phyloP scores from a whole-genome alignment of 306 rosid genomes.

The Quercus aquifolioides region DNA sequence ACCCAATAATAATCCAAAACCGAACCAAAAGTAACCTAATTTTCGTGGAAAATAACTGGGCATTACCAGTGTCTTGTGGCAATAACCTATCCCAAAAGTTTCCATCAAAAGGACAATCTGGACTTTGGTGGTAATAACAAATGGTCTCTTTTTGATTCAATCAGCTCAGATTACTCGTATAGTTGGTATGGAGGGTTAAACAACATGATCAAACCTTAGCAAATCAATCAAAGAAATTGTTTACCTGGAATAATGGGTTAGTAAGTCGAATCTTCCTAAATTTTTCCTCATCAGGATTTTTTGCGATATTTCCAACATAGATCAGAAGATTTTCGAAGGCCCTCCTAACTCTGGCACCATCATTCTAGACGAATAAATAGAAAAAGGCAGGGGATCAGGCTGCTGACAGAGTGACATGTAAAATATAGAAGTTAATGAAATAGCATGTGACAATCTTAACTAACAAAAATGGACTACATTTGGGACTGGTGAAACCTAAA shows the following conservation, averaged over 20 bases:
- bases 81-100: not conserved
- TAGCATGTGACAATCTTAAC: not conserved
- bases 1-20: not conserved
- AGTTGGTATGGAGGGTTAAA: not conserved
- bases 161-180: not conserved
- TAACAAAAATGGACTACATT: not conserved
- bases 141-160: not conserved
- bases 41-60: not conserved
- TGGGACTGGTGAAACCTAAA: not conserved
- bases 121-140: not conserved
- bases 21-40: not conserved
- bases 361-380: constrained; percentile 51
- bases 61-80: not conserved
- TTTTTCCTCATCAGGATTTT: constrained; percentile 76
- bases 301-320: constrained; percentile 77
- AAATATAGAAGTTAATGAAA: not conserved
- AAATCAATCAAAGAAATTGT: not conserved
- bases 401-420: not conserved
- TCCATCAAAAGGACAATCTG: not conserved
- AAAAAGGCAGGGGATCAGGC: not conserved
- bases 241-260: constrained; percentile 75
- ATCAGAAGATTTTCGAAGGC: constrained; percentile 77
- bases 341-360: constrained; percentile 58
- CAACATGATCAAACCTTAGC: not conserved
- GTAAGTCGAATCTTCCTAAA: constrained; percentile 74